Evolutionary conservation across 2,329 filamentous ascomycete genomes (phyloP), one percentile per base, ranked within the genome.

Genomic region (Sclerotinia glacialis): DNA sequence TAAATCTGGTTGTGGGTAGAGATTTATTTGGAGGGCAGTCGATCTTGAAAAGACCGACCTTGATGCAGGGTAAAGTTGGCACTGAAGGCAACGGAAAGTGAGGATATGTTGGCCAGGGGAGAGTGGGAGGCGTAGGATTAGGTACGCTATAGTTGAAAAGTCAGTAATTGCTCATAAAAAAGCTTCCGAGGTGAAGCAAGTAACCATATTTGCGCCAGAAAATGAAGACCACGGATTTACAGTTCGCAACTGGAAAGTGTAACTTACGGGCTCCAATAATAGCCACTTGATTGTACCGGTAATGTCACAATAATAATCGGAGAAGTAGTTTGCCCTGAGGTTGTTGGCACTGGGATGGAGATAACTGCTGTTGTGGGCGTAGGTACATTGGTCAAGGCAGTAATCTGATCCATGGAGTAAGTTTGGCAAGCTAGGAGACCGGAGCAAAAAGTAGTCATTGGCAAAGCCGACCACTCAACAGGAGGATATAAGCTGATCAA

Each of bases 261-360:
- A 11, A 54, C 52, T 54, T 23, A 54, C 52, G 52, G 31, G 6
- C 21, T 23, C 52, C 52, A 54, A 54, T 54, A 54, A 34, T 16
- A 54, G 16, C 52, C 52, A 23, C 34, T 37, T 7, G 52, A 54
- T 40, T 54, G 52, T n/a, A 54, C 52, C 21, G 52, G 52, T 3
- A 54, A 21, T 14, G 31, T 54, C 7, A 54, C 21, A n/a, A 54
- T 7, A 12, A 54, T 54, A 23, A 37, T 54, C 1, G 52, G 52
- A 54, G 52, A 37, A 23, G 52, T 54, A 37, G 52, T 54, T n/a
- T 54, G 31, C n/a, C 52, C 52, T 23, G 21, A n/a, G 21, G 52
- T 14, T 2, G 11, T 54, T 12, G 52, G 52, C 37, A 37, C 21
- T n/a, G 31, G 31, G 23, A 54, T 23, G 5, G 52, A 37, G 34